These are phyloP conservation scores for Dothistroma pini DNA, from an alignment of 2,329 filamentous ascomycete genomes.

Conservation along the genomic window DNA sequence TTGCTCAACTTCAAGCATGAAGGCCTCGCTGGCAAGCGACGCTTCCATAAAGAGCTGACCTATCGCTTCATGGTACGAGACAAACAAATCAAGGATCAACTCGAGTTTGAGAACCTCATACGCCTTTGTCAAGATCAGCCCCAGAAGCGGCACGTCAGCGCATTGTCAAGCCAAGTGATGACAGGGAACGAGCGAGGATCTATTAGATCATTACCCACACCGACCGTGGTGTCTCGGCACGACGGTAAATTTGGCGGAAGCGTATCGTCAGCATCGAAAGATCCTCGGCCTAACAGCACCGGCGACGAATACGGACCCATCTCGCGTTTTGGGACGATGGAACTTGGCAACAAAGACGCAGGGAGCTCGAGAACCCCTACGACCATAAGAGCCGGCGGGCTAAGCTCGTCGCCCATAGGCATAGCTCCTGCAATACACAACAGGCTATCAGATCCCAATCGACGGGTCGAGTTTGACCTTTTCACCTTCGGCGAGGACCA, in stretches of 20 bases:
- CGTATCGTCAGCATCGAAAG: neutral
- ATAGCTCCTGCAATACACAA: too few relatives aligned
- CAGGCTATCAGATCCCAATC: neutral
- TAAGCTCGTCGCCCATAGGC: neutral
- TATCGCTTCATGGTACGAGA: slow-evolving; percentile 19
- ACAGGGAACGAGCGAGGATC: neutral
- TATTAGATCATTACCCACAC: neutral
- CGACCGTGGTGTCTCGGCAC: neutral
- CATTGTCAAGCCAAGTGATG: neutral
- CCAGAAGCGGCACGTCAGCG: neutral
- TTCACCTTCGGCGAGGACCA: neutral
- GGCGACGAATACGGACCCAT: neutral
- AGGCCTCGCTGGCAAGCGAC: slow-evolving; percentile 14
- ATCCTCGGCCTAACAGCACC: neutral
- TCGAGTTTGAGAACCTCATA: slow-evolving; percentile 10
- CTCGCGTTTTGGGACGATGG: neutral
- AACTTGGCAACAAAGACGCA: neutral
- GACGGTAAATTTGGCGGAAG: neutral
- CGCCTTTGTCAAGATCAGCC: slow-evolving; percentile 8
- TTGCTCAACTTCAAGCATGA: slow-evolving; percentile 18
- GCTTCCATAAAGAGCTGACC: slow-evolving; percentile 19
- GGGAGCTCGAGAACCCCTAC: neutral
- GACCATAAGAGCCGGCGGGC: neutral
- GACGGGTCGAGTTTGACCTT: neutral
- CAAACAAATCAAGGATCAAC: slow-evolving; percentile 17